Percentiles rank a stretch among this genome's conserved stretches.
These are phyloP conservation scores for Thuja plicata DNA, from an alignment of 83 land plant species.

Conservation along the genomic window DNA sequence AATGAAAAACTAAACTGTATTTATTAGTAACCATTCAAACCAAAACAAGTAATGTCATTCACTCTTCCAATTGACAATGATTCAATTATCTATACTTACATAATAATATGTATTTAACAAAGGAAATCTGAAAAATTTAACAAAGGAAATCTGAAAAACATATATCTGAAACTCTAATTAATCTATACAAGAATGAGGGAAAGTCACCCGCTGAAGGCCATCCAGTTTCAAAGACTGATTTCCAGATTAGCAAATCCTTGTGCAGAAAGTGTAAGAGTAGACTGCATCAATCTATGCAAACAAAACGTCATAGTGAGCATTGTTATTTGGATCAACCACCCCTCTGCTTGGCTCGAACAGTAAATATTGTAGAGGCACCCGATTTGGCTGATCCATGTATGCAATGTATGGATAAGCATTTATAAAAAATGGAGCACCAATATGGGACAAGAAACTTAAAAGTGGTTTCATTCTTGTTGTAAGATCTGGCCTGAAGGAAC, in stretches of 20 bases:
- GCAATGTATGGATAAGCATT: constrained; percentile 82
- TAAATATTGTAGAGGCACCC: constrained; percentile 48
- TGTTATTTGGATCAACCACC: constrained; percentile 31
- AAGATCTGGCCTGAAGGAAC: constrained; percentile 40
- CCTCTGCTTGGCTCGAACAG: constrained; percentile 56
- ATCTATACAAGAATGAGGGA: neutral
- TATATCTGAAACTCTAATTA: neutral
- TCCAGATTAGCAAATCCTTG: constrained; percentile 31
- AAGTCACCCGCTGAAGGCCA: constrained; percentile 79
- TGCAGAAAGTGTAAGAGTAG: constrained; percentile 47
- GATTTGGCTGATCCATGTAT: constrained; percentile 48
- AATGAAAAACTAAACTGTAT: neutral
- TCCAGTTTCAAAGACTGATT: constrained; percentile 66
- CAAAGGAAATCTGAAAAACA: neutral
- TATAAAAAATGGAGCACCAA: constrained; percentile 63
- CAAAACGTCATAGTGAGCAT: constrained; percentile 54
- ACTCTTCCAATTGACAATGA: neutral
- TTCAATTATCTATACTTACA: neutral
- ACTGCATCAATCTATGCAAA: constrained; percentile 78
- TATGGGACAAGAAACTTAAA: constrained; percentile 48
- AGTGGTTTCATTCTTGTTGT: constrained; percentile 37
- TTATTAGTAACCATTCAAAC: neutral
- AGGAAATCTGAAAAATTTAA: neutral
- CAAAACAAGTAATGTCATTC: neutral
- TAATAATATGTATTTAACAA: neutral